A percentile compares a stretch with the other conserved stretches of the same genome.
phyloP scores from a whole-genome alignment of 139 green algal genomes.

The Picochlorum sp. region DNA sequence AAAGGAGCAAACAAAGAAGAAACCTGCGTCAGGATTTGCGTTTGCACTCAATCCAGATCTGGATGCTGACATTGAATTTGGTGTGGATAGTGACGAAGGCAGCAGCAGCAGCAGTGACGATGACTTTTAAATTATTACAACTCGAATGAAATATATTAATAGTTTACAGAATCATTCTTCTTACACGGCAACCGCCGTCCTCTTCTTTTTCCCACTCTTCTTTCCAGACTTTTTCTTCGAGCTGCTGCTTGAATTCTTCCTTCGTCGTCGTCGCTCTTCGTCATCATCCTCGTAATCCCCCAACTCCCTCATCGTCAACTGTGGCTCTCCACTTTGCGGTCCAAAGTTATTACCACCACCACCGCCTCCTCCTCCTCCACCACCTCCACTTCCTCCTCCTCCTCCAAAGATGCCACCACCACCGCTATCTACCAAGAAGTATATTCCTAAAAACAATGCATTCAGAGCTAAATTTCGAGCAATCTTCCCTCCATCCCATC shows the following conservation, averaged over 20 bases:
- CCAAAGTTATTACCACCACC: slow-evolving; percentile 10
- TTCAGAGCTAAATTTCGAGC: slow-evolving; percentile 37
- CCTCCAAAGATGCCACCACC: slow-evolving; percentile 30
- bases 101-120: slow-evolving; percentile 1
- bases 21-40: slow-evolving; percentile 2
- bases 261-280: slow-evolving; percentile 5
- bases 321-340: slow-evolving; percentile 2
- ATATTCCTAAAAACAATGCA: slow-evolving; percentile 24
- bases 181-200: background rate
- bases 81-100: slow-evolving; percentile 4
- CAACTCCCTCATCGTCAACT: slow-evolving; percentile 20
- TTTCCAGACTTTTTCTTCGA: background rate
- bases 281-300: slow-evolving; percentile 21
- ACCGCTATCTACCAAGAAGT: slow-evolving; percentile 35
- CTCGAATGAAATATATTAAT: too few species aligned
- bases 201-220: background rate
- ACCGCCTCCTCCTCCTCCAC: slow-evolving; percentile 18
- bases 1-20: background rate
- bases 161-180: too few species aligned
- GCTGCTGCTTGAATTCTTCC: background rate
- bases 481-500: slow-evolving; percentile 35
- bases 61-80: slow-evolving; percentile 15
- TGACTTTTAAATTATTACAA: background rate
- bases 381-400: slow-evolving; percentile 29
- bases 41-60: slow-evolving; percentile 23